These are phyloP conservation scores for Syncephalastrum contaminatum DNA, from an alignment of 371 early-diverging fungal species.

Conservation along the genomic window DNA sequence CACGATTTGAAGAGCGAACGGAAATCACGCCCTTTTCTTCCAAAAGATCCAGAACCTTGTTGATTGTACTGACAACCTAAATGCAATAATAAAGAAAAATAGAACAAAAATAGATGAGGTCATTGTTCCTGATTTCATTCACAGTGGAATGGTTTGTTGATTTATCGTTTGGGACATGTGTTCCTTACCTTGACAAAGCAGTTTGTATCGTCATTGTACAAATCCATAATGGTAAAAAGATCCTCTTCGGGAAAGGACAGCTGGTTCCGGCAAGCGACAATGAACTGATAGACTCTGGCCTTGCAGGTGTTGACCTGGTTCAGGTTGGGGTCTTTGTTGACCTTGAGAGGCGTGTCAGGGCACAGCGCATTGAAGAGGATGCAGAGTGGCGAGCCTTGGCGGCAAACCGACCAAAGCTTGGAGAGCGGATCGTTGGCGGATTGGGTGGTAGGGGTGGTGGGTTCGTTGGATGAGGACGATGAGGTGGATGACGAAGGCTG, in stretches of 20 bases:
- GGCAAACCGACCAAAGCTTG: constrained; percentile 85
- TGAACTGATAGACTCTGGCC: constrained; percentile 77
- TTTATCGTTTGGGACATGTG: constrained; percentile 2
- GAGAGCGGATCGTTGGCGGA: constrained; percentile 73
- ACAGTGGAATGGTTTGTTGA: neutral
- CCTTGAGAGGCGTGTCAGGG: constrained; percentile 56
- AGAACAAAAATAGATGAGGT: neutral
- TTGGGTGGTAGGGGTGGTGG: constrained; percentile 33
- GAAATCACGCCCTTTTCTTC: constrained; percentile 70
- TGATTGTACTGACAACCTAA: constrained; percentile 68
- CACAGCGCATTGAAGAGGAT: constrained; percentile 77
- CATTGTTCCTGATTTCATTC: neutral
- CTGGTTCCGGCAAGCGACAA: constrained; percentile 72
- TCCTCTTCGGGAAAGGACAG: constrained; percentile 73
- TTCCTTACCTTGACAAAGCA: constrained; percentile 88
- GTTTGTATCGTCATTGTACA: constrained; percentile 93
- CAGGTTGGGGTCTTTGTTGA: constrained; percentile 60
- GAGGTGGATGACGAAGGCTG: constrained; percentile 8
- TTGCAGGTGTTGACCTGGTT: constrained; percentile 79
- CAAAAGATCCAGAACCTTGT: constrained; percentile 65
- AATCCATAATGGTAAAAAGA: constrained; percentile 83
- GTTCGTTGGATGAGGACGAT: constrained; percentile 19
- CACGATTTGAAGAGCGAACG: constrained; percentile 49
- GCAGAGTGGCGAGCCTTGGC: constrained; percentile 88
- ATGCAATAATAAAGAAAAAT: constrained; percentile 6